phyloP scores from a whole-genome alignment of 2,329 filamentous ascomycete genomes.

The Sporothrix pallida region DNA sequence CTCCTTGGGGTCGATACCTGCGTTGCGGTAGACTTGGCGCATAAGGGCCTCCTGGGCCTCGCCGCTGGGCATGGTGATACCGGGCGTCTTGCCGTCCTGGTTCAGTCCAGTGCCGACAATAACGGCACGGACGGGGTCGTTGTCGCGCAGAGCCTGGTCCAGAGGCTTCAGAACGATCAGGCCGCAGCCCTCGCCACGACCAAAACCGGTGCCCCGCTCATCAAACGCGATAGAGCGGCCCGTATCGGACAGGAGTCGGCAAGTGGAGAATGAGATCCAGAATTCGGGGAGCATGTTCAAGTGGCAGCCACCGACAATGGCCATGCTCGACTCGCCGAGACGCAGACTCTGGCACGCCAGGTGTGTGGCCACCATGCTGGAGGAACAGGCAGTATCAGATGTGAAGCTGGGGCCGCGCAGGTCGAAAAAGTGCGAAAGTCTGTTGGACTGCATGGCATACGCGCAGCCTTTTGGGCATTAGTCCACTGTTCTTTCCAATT shows the following conservation, averaged over 20 bases:
- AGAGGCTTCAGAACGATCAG: slow-evolving; percentile 63
- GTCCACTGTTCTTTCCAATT: not conserved
- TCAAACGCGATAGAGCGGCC: slow-evolving; percentile 61
- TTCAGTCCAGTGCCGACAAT: slow-evolving; percentile 59
- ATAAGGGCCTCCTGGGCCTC: slow-evolving; percentile 55
- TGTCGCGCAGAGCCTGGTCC: slow-evolving; percentile 59
- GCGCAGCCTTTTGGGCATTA: slow-evolving; percentile 47
- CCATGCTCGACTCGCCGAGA: slow-evolving; percentile 52
- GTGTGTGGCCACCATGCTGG: slow-evolving; percentile 57
- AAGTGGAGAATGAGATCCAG: slow-evolving; percentile 54
- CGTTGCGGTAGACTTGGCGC: slow-evolving; percentile 50
- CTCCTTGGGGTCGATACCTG: slow-evolving; percentile 48
- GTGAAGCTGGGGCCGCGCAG: slow-evolving; percentile 60
- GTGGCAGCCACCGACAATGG: slow-evolving; percentile 56
- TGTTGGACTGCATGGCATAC: slow-evolving; percentile 59
- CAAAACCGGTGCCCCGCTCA: slow-evolving; percentile 61
- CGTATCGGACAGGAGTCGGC: slow-evolving; percentile 56
- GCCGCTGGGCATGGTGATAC: slow-evolving; percentile 62
- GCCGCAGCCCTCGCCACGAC: slow-evolving; percentile 64
- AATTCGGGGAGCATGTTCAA: slow-evolving; percentile 56
- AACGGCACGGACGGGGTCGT: slow-evolving; percentile 59
- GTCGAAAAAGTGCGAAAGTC: slow-evolving; percentile 62
- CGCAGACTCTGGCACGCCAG: slow-evolving; percentile 57
- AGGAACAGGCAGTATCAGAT: slow-evolving; percentile 60
- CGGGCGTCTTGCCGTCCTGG: slow-evolving; percentile 62